Base-by-base conservation (phyloP, 2,329 filamentous ascomycete genomes). In the Cladosporium sp. region DNA sequence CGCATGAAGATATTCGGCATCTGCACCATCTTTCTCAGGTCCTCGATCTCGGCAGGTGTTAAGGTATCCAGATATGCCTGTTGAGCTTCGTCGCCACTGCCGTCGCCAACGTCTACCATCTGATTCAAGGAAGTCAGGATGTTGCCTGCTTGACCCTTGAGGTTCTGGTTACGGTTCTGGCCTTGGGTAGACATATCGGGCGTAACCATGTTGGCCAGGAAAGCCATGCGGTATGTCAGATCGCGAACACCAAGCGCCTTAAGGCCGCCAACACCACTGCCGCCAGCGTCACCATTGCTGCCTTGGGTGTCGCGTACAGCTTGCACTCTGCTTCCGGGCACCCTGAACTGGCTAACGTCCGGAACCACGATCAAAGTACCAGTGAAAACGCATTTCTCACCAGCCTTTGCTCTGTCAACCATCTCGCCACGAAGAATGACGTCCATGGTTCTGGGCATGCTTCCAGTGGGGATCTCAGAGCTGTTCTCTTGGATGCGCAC, bases 401-500 rank as follows among this genome's bases (percentile, higher is more conserved):
- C 93, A 42, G 93, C 93, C 74, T 97, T 97, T 46, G 92, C 91
- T 45, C 93, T 84, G 62, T 98, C 93, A 20, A 98, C 93, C 74
- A 98, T 96, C 68, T 98, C 93, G 63, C 93, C 93, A 53, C 93
- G 85, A 29, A 98, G 72, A 58, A 98, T 96, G 36, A 98, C 86
- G 63, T 98, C 93, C 82, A 98, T 93, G 2, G 93, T 98, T 53
- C 93, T 82, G 19, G 93, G 93, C 93, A 98, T 98, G 72, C 91
- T 96, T 49, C 93, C 93, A 0, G 93, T 98, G 0, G 93, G 93
- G 32, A 98, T 98, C 67, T 98, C 93, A 3, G 92, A 92, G 59
- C 90, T 95, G 73, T 97, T 98, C 70, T 98, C 93, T 70, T 98
- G 93, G 54, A 97, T 89, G 55, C 94, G 87, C 19, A 97, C 90